Evolutionary conservation across 768 basidiomycete species (phyloP), one percentile per base, ranked within the genome.

Genomic region (Suillus discolor): DNA sequence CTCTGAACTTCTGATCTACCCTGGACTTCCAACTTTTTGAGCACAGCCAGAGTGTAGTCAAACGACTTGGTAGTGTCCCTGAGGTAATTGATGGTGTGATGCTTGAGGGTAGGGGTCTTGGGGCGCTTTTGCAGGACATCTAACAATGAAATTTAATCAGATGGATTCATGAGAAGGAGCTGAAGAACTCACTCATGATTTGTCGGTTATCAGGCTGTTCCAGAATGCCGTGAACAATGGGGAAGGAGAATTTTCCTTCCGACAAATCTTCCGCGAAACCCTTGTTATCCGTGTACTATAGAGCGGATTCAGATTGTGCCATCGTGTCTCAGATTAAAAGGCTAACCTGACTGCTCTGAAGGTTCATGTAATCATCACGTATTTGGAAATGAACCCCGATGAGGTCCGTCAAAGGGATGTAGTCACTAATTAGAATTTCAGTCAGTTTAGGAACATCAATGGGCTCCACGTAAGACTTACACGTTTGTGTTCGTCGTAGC

Each of bases 211-310:
- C 84, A 13, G 80, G 82, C 73, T 95, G 88, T 8, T 92, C 85
- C 38, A 91, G 88, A 57, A 98, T 89, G 23, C 92, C 89, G 75
- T 98, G 97, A 1, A 99, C 89, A 39, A 98, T 84, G 0, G 96
- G 96, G 79, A 99, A 99, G 4, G 94, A 96, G 81, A 99, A 99
- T 76, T 99, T 99, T 8, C 97, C 97, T 79, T 98, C 97, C 0
- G 93, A 91, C 16, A 99, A 81, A 74, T 99, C 97, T 77, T 99
- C 96, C 0, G 92, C 93, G 75, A 93, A 97, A 3, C 92, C 92
- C 74, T 93, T 93, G 74, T 90, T 92, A 51, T 86, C 85, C 2
- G 88, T 81, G 72, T 98, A 98, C 94, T 97, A 55, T 11, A 31
- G n/a, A 25, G n/a, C 55, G 20, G 39, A 28, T 18, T 55, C 20